Conservation (phyloP, 2,329 filamentous ascomycete species). For the Passalora sequoiae region DNA sequence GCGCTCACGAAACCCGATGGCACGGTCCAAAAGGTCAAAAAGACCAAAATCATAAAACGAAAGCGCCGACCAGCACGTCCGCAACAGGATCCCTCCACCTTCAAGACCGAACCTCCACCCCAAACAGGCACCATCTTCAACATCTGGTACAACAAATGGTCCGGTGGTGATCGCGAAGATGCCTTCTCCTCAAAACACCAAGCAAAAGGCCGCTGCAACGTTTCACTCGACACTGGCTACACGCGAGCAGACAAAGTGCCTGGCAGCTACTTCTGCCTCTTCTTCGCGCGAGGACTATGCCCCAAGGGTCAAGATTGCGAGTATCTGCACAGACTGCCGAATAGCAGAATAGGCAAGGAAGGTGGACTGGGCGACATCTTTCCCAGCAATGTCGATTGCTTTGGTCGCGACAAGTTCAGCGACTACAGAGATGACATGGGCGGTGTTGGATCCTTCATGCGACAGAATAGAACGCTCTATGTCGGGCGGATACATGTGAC, state of each 20-base stretch:
- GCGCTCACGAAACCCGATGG: slow-evolving; percentile 28
- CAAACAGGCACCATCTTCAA: slow-evolving; percentile 97
- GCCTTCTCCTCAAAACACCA: slow-evolving; percentile 78
- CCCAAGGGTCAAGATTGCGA: slow-evolving; percentile 89
- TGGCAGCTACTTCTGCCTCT: slow-evolving; percentile 84
- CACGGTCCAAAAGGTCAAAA: slow-evolving; percentile 53
- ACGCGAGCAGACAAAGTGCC: slow-evolving; percentile 47
- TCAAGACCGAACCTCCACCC: slow-evolving; percentile 78
- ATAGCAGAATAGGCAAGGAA: slow-evolving; percentile 37
- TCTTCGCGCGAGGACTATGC: slow-evolving; percentile 76
- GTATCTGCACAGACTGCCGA: slow-evolving; percentile 84
- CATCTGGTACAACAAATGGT: slow-evolving; percentile 99
- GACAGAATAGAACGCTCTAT: slow-evolving; percentile 91
- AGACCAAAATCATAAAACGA: slow-evolving; percentile 87
- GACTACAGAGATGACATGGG: slow-evolving; percentile 98
- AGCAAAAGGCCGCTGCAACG: slow-evolving; percentile 80
- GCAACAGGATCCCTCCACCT: slow-evolving; percentile 78
- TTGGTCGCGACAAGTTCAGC: slow-evolving; percentile 84
- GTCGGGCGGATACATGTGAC: slow-evolving; percentile 90
- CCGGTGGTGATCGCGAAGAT: slow-evolving; percentile 88
- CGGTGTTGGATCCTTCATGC: slow-evolving; percentile 87
- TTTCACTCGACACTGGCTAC: slow-evolving; percentile 60
- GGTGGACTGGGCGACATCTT: slow-evolving; percentile 72
- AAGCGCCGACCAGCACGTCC: slow-evolving; percentile 85
- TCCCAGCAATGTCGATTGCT: slow-evolving; percentile 91